Evolutionary conservation across 495 filamentous ascomycete species (phyloP), one percentile per base, ranked within the genome.

Genomic region (Lentithecium fluviatile): DNA sequence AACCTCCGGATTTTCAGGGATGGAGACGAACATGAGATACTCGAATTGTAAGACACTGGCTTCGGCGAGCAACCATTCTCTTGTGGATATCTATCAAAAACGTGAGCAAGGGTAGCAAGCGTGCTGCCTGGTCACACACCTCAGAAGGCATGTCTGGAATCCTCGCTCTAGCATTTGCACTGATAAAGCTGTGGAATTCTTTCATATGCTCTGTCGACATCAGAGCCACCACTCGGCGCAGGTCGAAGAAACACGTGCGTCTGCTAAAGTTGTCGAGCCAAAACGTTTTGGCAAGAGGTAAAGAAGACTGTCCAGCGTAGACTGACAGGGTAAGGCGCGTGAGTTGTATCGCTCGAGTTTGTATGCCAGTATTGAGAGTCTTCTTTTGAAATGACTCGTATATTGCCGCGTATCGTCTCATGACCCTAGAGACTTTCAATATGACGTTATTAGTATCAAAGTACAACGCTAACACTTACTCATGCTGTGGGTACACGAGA

Each of bases 11-110:
- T 26, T 19, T 8, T 24, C 17, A 2, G 38, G 23, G 17, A 17
- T 26, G 20, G 54, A 67, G 12, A 67, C 37, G 21, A 11, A 55
- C 15, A 67, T 37, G 8, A 67, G 48, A 50, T 67, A 67, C 23
- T 61, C 43, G 23, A 67, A 67, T 42, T 60, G 58, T 25, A 50
- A 21, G 5, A 53, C 54, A 50, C 63, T 67, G 13, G 45, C 29
- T 52, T 67, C 64, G 7, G 48, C 42, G 8, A 56, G 49, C 19
- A 67, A 45, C 59, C 64, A 63, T 11, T 13, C 26, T 17, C 26
- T 56, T 29, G 17, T 20, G 10, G 13, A 1, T 50, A 12, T 24
- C 54, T 34, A 45, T 32, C 20, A 25, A 43, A 12, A 13, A 7
- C 13, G 26, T 59, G 20, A 59, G 26, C 21, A 20, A 51, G 38